Percentiles rank a stretch among this genome's conserved stretches.
Evolutionary conservation across 1,284 basidiomycete species (phyloP).

Genomic region (Rhodotorula sp.): DNA sequence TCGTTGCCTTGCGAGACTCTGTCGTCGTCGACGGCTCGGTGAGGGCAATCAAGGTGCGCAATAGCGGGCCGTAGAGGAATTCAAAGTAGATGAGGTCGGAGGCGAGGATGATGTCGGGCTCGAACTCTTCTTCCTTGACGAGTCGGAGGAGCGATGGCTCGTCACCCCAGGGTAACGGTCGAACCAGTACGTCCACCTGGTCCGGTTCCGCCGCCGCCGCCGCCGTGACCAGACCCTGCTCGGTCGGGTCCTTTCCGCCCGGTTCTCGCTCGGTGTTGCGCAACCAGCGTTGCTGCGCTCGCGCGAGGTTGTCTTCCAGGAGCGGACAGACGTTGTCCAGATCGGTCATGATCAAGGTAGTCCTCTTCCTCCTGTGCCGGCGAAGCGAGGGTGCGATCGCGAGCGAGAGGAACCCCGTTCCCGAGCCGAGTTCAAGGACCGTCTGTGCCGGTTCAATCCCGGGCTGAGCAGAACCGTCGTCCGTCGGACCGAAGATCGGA

Average conservation of each 20-base stretch:
- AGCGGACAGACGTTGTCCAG: conserved; percentile 66
- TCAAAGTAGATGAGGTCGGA: conserved; percentile 65
- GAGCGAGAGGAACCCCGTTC: conserved; percentile 64
- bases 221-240: too few species aligned
- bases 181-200: conserved; percentile 47
- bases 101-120: conserved; percentile 30
- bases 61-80: conserved; percentile 65
- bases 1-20: background rate
- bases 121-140: background rate
- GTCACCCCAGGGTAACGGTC: conserved; percentile 68
- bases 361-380: background rate
- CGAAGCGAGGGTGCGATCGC: conserved; percentile 50
- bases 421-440: conserved; percentile 69
- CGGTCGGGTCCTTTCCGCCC: too few species aligned
- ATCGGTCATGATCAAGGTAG: conserved; percentile 64
- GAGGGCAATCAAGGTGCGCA: conserved; percentile 66
- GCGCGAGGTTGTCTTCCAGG: conserved; percentile 58
- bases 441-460: background rate
- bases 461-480: too few species aligned
- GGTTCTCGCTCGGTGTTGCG: background rate
- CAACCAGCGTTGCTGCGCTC: conserved; percentile 10
- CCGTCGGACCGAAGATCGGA: conserved; percentile 41
- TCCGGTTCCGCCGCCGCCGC: background rate
- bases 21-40: conserved; percentile 53
- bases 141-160: conserved; percentile 50